Evolutionary conservation across 2,329 filamentous ascomycete genomes (phyloP).

Genomic region (Cordyceps javanica): DNA sequence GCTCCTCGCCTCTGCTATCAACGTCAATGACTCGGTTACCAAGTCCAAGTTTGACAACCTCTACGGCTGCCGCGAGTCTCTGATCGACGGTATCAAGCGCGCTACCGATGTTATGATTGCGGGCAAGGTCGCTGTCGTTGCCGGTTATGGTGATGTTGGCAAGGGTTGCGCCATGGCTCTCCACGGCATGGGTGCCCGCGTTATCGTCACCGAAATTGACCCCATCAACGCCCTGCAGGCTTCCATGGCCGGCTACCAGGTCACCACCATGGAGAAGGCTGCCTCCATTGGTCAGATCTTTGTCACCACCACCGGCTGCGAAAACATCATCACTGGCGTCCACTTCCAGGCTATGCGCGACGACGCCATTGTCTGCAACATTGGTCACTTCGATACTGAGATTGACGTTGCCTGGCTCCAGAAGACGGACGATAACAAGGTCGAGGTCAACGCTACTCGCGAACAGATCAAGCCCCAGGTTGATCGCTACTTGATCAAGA

Average conservation of each 20-base stretch:
- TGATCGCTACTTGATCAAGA: slow-evolving; percentile 94
- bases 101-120: slow-evolving; percentile 99
- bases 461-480: slow-evolving; percentile 99
- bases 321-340: slow-evolving; percentile 85
- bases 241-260: slow-evolving; percentile 93
- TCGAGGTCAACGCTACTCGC: slow-evolving; percentile 86
- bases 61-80: slow-evolving; percentile 97
- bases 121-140: slow-evolving; percentile 95
- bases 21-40: slow-evolving; percentile 99
- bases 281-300: slow-evolving; percentile 89
- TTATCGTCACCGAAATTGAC: slow-evolving; percentile 94
- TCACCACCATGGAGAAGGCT: slow-evolving; percentile 97
- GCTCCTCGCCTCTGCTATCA: slow-evolving; percentile 92
- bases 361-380: slow-evolving; percentile 99
- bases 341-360: slow-evolving; percentile 97
- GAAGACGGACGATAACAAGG: too few relatives aligned
- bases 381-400: slow-evolving; percentile 99
- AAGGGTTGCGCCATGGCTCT: slow-evolving; percentile 98
- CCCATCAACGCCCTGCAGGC: slow-evolving; percentile 99
- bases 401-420: slow-evolving; percentile 99
- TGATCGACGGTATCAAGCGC: slow-evolving; percentile 99
- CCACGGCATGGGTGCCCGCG: slow-evolving; percentile 93
- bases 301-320: slow-evolving; percentile 97
- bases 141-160: slow-evolving; percentile 97
- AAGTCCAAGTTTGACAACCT: slow-evolving; percentile 99